A percentile compares a stretch with the other conserved stretches of the same genome.
These are phyloP conservation scores for Maudiozyma serrabonitensis DNA, from an alignment of 805 yeast genomes.

Conservation along the genomic window DNA sequence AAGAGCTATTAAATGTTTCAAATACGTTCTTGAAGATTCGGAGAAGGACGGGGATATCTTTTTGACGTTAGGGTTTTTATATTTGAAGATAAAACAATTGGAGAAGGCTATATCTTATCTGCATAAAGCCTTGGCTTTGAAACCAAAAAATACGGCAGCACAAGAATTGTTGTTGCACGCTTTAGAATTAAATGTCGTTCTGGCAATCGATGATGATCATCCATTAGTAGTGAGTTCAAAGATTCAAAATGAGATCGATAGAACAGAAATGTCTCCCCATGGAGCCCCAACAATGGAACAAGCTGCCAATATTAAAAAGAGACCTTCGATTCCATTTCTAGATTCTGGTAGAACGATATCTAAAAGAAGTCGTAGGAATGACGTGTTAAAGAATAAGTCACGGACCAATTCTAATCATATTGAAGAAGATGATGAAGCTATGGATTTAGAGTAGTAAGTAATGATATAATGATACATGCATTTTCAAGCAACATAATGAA, in stretches of 20 bases:
- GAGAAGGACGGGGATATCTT: slow-evolving; percentile 65
- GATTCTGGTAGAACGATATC: slow-evolving; percentile 1
- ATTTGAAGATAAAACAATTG: slow-evolving; percentile 57
- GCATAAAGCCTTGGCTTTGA: slow-evolving; percentile 71
- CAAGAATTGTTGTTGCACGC: slow-evolving; percentile 75
- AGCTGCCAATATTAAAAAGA: slow-evolving; percentile 1
- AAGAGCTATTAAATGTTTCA: slow-evolving; percentile 66
- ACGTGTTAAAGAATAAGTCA: no score
- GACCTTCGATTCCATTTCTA: slow-evolving; percentile 2
- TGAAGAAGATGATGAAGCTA: slow-evolving; percentile 4
- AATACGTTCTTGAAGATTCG: slow-evolving; percentile 60
- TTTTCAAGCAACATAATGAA: neutral
- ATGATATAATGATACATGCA: neutral
- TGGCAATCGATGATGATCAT: slow-evolving; percentile 23
- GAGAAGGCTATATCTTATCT: slow-evolving; percentile 63
- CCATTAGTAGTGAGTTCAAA: slow-evolving; percentile 20
- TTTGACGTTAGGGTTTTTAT: slow-evolving; percentile 76
- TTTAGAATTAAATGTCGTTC: slow-evolving; percentile 42
- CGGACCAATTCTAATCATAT: neutral
- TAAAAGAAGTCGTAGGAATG: slow-evolving; percentile 2
- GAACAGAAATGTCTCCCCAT: neutral
- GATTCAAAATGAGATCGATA: slow-evolving; percentile 3
- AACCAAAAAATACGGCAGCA: slow-evolving; percentile 78
- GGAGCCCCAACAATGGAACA: neutral
- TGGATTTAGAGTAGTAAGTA: slow-evolving; percentile 7